A percentile compares a stretch with the other conserved stretches of the same genome.
These are phyloP conservation scores for Calonectria pauciramosa DNA, from an alignment of 2,329 filamentous ascomycete species.

Conservation along the genomic window DNA sequence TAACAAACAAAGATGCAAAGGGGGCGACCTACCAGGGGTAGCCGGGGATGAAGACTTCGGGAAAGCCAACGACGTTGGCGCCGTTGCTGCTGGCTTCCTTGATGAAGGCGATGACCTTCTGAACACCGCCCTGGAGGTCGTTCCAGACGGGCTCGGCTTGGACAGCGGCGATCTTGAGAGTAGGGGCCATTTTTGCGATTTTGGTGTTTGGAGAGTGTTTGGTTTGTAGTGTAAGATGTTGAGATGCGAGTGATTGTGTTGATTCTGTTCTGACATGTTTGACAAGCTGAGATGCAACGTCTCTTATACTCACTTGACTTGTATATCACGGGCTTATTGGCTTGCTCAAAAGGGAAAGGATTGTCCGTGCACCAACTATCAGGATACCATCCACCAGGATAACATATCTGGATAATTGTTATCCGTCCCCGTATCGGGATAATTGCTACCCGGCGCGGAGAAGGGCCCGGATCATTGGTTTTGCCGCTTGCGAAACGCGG, in stretches of 20 bases:
- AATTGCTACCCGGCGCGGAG: constrained; percentile 7
- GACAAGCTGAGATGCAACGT: not conserved
- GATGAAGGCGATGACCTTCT: constrained; percentile 52
- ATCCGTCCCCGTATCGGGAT: constrained; percentile 11
- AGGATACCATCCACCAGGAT: constrained; percentile 16
- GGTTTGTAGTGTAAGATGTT: not conserved
- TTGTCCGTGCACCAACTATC: not conserved
- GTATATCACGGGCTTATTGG: not conserved
- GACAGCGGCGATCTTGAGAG: constrained; percentile 39
- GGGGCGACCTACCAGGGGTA: constrained; percentile 58
- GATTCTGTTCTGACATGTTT: not conserved
- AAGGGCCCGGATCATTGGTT: not conserved
- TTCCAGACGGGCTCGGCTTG: constrained; percentile 46
- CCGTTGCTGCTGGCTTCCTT: constrained; percentile 48
- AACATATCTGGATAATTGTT: constrained; percentile 23
- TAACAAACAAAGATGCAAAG: not conserved
- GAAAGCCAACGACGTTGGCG: constrained; percentile 56
- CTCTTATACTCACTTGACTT: not conserved
- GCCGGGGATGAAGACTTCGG: constrained; percentile 60
- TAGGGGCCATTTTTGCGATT: not conserved
- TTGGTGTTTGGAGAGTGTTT: not conserved
- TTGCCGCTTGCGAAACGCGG: not conserved
- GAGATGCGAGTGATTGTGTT: not conserved
- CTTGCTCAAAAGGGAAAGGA: not conserved
- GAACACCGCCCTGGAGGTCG: constrained; percentile 49